These are phyloP conservation scores for Myxozyma mucilagina DNA, from an alignment of 805 yeast species.

Conservation along the genomic window DNA sequence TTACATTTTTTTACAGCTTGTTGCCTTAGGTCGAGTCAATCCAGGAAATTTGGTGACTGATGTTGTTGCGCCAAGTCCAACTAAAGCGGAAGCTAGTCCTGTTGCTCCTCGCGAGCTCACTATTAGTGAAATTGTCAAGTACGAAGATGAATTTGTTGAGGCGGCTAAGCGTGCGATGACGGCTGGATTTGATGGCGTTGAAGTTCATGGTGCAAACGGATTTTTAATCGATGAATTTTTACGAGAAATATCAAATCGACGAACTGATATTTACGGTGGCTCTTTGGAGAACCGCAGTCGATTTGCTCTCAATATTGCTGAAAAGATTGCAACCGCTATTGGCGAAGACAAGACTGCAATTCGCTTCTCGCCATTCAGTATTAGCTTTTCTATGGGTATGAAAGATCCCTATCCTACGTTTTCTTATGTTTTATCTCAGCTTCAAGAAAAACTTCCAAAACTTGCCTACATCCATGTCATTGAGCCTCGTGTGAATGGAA, in stretches of 20 bases:
- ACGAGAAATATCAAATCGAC: conserved; percentile 47
- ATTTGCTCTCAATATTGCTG: conserved; percentile 55
- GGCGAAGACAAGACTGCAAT: conserved; percentile 48
- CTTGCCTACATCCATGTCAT: conserved; percentile 49
- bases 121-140: conserved; percentile 48
- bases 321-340: conserved; percentile 51
- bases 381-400: conserved; percentile 37
- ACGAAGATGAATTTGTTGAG: conserved; percentile 48
- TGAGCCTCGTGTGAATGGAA: conserved; percentile 48
- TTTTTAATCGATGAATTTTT: conserved; percentile 53
- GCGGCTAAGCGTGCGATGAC: conserved; percentile 56
- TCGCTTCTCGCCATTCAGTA: conserved; percentile 45
- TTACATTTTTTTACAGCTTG: conserved; percentile 47
- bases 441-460: conserved; percentile 44
- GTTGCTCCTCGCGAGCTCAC: conserved; percentile 21
- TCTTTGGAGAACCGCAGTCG: conserved; percentile 56
- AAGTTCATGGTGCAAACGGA: conserved; percentile 66
- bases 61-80: conserved; percentile 43
- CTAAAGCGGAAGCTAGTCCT: conserved; percentile 7
- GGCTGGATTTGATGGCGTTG: conserved; percentile 64
- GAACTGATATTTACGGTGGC: conserved; percentile 67
- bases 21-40: conserved; percentile 49
- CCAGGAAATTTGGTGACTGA: conserved; percentile 35
- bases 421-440: conserved; percentile 46
- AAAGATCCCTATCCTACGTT: conserved; percentile 44